Base-by-base conservation (phyloP, 2,329 filamentous ascomycete species). In the Phialophora macrospora region DNA sequence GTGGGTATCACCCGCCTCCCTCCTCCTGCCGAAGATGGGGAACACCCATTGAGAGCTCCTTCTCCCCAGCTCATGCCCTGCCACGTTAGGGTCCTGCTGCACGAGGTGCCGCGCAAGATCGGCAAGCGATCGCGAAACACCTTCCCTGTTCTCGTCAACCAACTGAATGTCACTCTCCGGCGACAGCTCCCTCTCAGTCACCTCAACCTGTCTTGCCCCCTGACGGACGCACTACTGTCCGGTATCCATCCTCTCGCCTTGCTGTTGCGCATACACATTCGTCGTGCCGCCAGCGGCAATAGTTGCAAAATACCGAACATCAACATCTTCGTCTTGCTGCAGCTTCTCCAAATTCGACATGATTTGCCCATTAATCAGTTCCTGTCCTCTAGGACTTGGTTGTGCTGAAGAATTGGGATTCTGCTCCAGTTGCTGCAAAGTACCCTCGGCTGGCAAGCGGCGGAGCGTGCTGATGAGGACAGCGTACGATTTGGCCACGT, bases 271-370 rank as follows among this genome's bases (percentile, higher is more conserved):
- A 38, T 44, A 48, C 9, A 57, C 80, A 75, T 85, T 84, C 66
- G 80, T 80, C 70, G 81, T 75, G 65, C 78, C 88, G 32, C 72
- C 71, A 67, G 90, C 89, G 56, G 95, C 94, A 70, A 92, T 96
- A 68, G 93, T 96, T 70, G 95, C 95, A 81, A 97, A 99, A 83
- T 94, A 99, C 78, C 95, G 88, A 75, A 99, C 95, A 81, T 99
- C 95, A 73, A 98, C 94, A 81, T 99, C 95, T 72, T 96, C 92
- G 77, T 99, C 95, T 81, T 94, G 91, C 83, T 97, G 93, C 75
- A 99, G 84, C 83, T 97, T 97, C 83, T 94, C 91, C 73, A 99
- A 82, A 77, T 92, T 94, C 28, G 94, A 93, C 75, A 97, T 81
- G 76, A 98, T 89, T 75, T 91, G 89, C 79, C 92, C 87, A 78